phyloP scores from a whole-genome alignment of 805 yeast genomes.

The Wickerhamiella hasegawae region DNA sequence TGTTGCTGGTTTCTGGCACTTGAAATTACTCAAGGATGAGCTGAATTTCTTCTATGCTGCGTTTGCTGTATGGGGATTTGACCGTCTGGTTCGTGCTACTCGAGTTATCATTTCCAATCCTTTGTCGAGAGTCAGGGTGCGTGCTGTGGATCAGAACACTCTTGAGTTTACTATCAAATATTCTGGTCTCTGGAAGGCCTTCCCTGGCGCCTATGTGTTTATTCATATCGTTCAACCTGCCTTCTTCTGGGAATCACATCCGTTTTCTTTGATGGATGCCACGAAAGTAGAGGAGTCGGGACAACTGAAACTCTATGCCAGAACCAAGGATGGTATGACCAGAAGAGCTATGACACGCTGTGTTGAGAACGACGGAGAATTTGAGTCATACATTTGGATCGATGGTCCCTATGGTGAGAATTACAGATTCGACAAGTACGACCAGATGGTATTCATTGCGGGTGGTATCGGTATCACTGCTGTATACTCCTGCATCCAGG shows the following conservation, averaged over 20 bases:
- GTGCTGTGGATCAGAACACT: conserved; percentile 8
- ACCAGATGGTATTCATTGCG: conserved; percentile 28
- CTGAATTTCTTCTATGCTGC: conserved; percentile 35
- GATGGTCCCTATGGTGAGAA: conserved; percentile 54
- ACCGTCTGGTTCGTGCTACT: conserved; percentile 39
- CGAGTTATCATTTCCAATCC: conserved; percentile 41
- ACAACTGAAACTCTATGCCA: conserved; percentile 11
- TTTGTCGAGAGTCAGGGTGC: conserved; percentile 11
- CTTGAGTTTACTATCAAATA: conserved; percentile 17
- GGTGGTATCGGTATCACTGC: conserved; percentile 52
- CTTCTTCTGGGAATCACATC: conserved; percentile 55
- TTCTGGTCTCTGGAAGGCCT: conserved; percentile 33
- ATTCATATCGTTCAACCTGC: conserved; percentile 25
- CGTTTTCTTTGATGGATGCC: conserved; percentile 32
- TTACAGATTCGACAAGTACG: conserved; percentile 20
- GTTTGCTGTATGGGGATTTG: conserved; percentile 55
- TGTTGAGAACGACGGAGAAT: conserved; percentile 17
- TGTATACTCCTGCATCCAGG: conserved; percentile 28
- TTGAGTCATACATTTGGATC: conserved; percentile 23
- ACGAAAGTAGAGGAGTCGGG: conserved; percentile 5
- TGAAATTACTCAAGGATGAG: conserved; percentile 28
- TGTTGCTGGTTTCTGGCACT: conserved; percentile 42
- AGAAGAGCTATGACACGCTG: conserved; percentile 25
- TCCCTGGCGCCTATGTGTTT: conserved; percentile 42
- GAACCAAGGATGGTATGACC: conserved; percentile 40